Conservation (phyloP, 345 rosid genomes). For the Bretschneidera sinensis region DNA sequence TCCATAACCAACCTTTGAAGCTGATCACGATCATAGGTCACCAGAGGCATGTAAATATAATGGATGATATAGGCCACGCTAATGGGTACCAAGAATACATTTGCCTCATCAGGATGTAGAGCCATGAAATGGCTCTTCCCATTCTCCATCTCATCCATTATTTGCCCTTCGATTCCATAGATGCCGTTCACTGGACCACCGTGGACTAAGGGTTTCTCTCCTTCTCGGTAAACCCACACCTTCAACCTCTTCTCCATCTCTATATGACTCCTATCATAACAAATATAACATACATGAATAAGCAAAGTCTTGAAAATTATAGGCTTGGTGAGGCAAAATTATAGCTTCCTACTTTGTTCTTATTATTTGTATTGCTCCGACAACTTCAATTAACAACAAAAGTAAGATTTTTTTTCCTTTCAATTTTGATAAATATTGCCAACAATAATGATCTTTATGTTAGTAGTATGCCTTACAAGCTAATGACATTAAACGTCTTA, state of each 20-base stretch:
- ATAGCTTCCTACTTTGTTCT: too few species aligned
- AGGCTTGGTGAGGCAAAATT: too few species aligned
- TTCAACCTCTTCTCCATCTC: constrained; percentile 55
- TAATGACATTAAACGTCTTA: too few species aligned
- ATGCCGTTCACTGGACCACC: constrained; percentile 36
- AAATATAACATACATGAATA: too few species aligned
- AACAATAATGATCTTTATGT: too few species aligned
- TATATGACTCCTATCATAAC: constrained; percentile 49
- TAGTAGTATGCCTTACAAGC: too few species aligned
- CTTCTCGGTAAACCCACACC: constrained; percentile 49
- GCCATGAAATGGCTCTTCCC: constrained; percentile 32
- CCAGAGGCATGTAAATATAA: constrained; percentile 33
- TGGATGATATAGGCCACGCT: constrained; percentile 33
- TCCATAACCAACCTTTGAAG: constrained; percentile 31
- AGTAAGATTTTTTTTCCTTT: too few species aligned
- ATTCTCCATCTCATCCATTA: constrained; percentile 44
- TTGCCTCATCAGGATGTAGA: constrained; percentile 36
- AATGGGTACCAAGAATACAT: constrained; percentile 41
- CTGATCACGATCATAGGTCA: constrained; percentile 26
- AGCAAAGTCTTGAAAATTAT: too few species aligned
- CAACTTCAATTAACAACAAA: too few species aligned
- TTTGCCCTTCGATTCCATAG: constrained; percentile 51
- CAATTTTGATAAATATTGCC: too few species aligned
- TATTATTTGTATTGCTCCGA: too few species aligned
- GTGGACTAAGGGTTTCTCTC: constrained; percentile 40